Percentiles rank a stretch among this genome's conserved stretches.
phyloP scores from a whole-genome alignment of 495 filamentous ascomycete genomes.

The Choiromyces venosus region DNA sequence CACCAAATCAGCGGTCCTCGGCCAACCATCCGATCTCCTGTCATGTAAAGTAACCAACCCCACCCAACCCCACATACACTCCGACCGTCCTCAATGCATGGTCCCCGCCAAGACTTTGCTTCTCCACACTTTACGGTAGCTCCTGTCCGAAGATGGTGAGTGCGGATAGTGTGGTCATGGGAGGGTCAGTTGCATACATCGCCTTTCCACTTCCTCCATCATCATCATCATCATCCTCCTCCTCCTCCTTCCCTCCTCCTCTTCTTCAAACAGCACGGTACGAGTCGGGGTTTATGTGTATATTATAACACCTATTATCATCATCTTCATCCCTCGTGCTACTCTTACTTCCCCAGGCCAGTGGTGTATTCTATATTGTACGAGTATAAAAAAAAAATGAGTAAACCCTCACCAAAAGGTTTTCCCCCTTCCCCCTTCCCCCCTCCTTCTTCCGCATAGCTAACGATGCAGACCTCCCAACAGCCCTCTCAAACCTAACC shows the following conservation, averaged over 20 bases:
- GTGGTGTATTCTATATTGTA: too few relatives aligned
- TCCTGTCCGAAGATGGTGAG: not conserved
- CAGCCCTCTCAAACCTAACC: conserved; percentile 1
- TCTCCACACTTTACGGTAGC: not conserved
- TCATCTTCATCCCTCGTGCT: too few relatives aligned
- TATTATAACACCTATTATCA: too few relatives aligned
- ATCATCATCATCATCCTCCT: not conserved
- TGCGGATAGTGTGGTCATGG: too few relatives aligned
- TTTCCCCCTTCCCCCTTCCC: not conserved
- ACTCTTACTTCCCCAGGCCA: too few relatives aligned
- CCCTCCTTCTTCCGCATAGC: not conserved
- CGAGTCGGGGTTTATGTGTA: not conserved
- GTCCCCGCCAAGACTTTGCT: not conserved
- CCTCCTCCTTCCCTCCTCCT: not conserved
- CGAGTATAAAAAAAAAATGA: too few relatives aligned
- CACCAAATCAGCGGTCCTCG: not conserved
- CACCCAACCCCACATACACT: not conserved
- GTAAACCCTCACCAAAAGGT: conserved; percentile 18
- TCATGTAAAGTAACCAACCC: too few relatives aligned
- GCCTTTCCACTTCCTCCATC: not conserved
- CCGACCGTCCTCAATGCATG: not conserved
- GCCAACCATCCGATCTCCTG: too few relatives aligned
- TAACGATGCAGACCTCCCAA: conserved; percentile 14
- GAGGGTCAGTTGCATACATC: not conserved
- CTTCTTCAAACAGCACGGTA: not conserved